A percentile compares a stretch with the other conserved stretches of the same genome.
These are phyloP conservation scores for Cladosporium sp. DNA, from an alignment of 2,329 filamentous ascomycete species.

Conservation along the genomic window DNA sequence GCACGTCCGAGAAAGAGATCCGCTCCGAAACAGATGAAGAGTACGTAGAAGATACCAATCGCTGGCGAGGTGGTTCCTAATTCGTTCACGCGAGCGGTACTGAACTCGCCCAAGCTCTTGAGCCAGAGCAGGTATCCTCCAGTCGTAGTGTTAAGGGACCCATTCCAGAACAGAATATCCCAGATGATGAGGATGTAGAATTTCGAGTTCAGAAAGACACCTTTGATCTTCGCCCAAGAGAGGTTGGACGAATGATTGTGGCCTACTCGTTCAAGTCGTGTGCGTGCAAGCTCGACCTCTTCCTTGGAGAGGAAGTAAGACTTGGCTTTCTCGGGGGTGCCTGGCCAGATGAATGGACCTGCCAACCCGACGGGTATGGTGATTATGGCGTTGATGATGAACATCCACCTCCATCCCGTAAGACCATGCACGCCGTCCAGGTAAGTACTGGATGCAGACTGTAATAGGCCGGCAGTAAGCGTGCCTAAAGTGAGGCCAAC, in stretches of 20 bases:
- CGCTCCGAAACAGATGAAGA: slow-evolving; percentile 51
- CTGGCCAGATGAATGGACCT: slow-evolving; percentile 47
- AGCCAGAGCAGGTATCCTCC: slow-evolving; percentile 56
- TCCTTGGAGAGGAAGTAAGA: slow-evolving; percentile 38
- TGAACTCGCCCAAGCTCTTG: slow-evolving; percentile 49
- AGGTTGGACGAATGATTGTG: slow-evolving; percentile 20
- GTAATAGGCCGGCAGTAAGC: slow-evolving; percentile 50
- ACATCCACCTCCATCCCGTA: slow-evolving; percentile 47
- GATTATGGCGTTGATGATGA: slow-evolving; percentile 50
- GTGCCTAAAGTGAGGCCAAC: slow-evolving; percentile 49
- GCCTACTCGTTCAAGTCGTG: slow-evolving; percentile 41
- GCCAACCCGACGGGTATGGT: slow-evolving; percentile 48
- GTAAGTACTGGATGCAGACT: slow-evolving; percentile 46
- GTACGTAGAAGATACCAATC: slow-evolving; percentile 53
- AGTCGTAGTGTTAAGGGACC: slow-evolving; percentile 40
- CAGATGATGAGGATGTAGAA: slow-evolving; percentile 50
- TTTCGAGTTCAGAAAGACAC: slow-evolving; percentile 39
- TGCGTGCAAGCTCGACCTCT: slow-evolving; percentile 27
- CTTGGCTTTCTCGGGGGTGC: slow-evolving; percentile 47
- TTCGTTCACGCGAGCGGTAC: slow-evolving; percentile 45
- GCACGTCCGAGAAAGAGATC: slow-evolving; percentile 50
- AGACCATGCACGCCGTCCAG: slow-evolving; percentile 32
- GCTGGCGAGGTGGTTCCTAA: slow-evolving; percentile 50
- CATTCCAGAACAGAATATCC: slow-evolving; percentile 56
- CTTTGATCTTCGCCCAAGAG: slow-evolving; percentile 25